Evolutionary conservation across 108 stramenopile genomes (phyloP).

Genomic region (Skeletonema menzelii): DNA sequence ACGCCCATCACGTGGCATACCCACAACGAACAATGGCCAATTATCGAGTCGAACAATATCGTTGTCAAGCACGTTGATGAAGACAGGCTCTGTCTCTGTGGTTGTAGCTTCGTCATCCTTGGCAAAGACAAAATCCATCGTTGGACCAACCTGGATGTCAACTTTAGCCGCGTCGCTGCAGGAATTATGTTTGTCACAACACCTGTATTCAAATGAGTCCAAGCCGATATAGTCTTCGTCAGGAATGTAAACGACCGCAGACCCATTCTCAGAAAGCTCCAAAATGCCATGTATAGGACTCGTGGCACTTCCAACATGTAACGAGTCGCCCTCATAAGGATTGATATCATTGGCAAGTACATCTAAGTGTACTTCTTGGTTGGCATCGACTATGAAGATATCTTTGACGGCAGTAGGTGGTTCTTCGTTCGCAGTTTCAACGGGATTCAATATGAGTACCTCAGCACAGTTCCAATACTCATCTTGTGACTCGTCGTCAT

Average conservation of each 20-base stretch:
- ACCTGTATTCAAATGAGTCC: constrained; percentile 27
- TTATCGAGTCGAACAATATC: constrained; percentile 8
- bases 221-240: constrained; percentile 12
- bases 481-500: not conserved
- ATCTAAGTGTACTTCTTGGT: constrained; percentile 19
- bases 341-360: constrained; percentile 29
- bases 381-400: constrained; percentile 12
- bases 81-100: constrained; percentile 19
- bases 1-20: not conserved
- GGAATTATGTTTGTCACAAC: constrained; percentile 10
- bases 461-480: constrained; percentile 47
- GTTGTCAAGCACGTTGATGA: constrained; percentile 15
- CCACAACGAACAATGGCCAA: constrained; percentile 11
- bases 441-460: constrained; percentile 6
- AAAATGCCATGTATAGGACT: constrained; percentile 9
- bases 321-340: constrained; percentile 20
- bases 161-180: constrained; percentile 23
- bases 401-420: constrained; percentile 20
- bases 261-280: constrained; percentile 1
- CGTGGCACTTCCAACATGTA: constrained; percentile 7
- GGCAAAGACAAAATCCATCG: constrained; percentile 20
- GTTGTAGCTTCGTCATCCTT: constrained; percentile 10
- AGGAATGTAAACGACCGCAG: constrained; percentile 20
- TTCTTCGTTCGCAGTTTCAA: not conserved
- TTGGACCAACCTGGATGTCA: constrained; percentile 21